Evolutionary conservation across 1,284 basidiomycete species (phyloP).

Genomic region (Takashimella koratensis): DNA sequence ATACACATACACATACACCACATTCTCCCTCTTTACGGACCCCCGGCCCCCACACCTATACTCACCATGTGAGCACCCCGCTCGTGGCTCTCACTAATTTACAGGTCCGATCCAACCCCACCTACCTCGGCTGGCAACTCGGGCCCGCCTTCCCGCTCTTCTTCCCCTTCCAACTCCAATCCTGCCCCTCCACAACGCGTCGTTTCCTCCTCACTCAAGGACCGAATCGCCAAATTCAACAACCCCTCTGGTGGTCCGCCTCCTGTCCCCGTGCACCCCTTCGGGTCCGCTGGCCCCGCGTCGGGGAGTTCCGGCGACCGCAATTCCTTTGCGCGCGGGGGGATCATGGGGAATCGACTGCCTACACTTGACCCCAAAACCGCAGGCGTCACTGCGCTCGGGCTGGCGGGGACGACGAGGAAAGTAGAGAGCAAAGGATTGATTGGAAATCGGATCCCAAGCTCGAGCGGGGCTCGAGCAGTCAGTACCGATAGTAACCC

Average conservation of each 20-base stretch:
- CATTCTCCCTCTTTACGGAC: too few species aligned
- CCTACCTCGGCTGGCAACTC: not conserved
- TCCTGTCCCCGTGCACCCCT: slow-evolving; percentile 37
- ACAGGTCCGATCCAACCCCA: not conserved
- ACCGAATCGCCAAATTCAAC: slow-evolving; percentile 48
- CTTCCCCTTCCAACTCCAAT: slow-evolving; percentile 4
- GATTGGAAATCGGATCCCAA: slow-evolving; percentile 45
- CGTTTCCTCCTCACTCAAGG: slow-evolving; percentile 44
- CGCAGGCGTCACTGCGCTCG: slow-evolving; percentile 21
- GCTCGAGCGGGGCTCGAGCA: slow-evolving; percentile 2
- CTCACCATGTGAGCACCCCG: too few species aligned
- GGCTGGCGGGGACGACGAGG: slow-evolving; percentile 21
- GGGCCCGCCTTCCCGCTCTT: not conserved
- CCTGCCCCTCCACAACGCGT: slow-evolving; percentile 20
- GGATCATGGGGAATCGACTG: slow-evolving; percentile 44
- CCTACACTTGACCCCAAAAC: slow-evolving; percentile 43
- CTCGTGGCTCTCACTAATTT: too few species aligned
- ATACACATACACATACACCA: too few species aligned
- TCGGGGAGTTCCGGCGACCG: slow-evolving; percentile 11
- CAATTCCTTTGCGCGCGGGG: slow-evolving; percentile 22
- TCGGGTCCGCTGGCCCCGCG: slow-evolving; percentile 20
- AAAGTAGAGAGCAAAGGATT: slow-evolving; percentile 36
- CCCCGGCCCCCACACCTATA: too few species aligned
- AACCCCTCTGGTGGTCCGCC: slow-evolving; percentile 36
- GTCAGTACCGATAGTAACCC: not conserved